A percentile compares a stretch with the other conserved stretches of the same genome.
Evolutionary conservation across 257 asterid species (phyloP).

Genomic region (Nicotiana benthamiana): DNA sequence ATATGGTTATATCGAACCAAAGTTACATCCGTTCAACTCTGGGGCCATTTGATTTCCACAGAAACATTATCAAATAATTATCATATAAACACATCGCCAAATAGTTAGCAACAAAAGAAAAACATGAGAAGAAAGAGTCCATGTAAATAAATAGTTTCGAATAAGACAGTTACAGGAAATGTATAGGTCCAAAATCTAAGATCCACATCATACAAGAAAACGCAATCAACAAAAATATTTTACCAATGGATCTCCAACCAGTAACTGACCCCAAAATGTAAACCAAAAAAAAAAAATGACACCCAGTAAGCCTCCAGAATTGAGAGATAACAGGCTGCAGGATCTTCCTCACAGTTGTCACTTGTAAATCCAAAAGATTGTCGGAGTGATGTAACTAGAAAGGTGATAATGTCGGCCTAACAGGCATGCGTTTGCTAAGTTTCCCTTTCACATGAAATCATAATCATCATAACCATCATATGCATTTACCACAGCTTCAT

Average conservation of each 20-base stretch:
- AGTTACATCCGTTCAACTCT: background rate
- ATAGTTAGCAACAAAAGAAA: background rate
- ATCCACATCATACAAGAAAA: conserved; percentile 3
- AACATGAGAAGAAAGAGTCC: background rate
- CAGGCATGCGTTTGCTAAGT: conserved; percentile 1
- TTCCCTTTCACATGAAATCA: conserved; percentile 70
- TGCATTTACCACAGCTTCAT: conserved; percentile 30
- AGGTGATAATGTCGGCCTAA: background rate
- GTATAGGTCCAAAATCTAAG: conserved; percentile 10
- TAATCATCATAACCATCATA: conserved; percentile 59
- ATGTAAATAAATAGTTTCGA: background rate
- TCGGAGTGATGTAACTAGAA: conserved; percentile 8
- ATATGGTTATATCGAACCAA: background rate
- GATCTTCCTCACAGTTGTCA: conserved; percentile 23
- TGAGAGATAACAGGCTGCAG: conserved; percentile 29
- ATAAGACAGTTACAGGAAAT: conserved; percentile 1
- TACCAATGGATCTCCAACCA: background rate
- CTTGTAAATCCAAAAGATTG: conserved; percentile 9
- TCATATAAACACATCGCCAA: background rate
- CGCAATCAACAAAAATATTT: background rate
- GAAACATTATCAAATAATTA: background rate
- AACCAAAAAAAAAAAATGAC: conserved; percentile 1
- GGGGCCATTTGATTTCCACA: background rate
- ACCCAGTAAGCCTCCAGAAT: conserved; percentile 33
- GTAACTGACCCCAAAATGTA: background rate